Evolutionary conservation across 1,284 basidiomycete genomes (phyloP).

Genomic region (Mixia osmundae): DNA sequence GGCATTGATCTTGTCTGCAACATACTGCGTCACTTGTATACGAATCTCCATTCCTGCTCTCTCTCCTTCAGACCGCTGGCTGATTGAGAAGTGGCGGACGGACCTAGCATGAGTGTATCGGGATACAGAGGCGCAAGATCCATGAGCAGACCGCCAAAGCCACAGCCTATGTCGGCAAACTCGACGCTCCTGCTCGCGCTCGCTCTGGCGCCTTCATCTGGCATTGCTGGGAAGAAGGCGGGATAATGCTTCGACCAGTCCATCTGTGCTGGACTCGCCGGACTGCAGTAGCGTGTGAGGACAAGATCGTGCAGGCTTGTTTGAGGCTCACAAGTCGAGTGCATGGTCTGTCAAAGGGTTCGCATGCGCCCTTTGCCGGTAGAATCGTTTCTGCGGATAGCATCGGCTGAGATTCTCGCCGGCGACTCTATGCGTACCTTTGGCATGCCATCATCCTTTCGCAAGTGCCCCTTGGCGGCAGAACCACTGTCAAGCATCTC

Average conservation of each 20-base stretch:
- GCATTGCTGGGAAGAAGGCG: conserved; percentile 28
- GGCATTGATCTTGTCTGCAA: conserved; percentile 76
- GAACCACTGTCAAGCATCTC: too few species aligned
- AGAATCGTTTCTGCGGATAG: conserved; percentile 59
- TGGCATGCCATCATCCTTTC: too few species aligned
- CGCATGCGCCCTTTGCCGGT: conserved; percentile 88
- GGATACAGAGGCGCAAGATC: conserved; percentile 77
- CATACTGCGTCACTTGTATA: conserved; percentile 87
- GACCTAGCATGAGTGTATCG: conserved; percentile 71
- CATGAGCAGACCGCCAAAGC: conserved; percentile 85
- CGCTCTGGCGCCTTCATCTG: too few species aligned
- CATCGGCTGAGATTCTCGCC: too few species aligned
- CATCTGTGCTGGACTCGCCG: conserved; percentile 48
- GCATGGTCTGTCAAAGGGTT: conserved; percentile 95
- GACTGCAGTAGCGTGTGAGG: conserved; percentile 25
- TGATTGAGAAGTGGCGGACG: not conserved
- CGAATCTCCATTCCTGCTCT: conserved; percentile 97
- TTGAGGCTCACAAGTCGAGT: conserved; percentile 40
- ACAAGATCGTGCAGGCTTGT: not conserved
- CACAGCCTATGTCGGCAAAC: conserved; percentile 93
- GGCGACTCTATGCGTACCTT: too few species aligned
- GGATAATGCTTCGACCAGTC: conserved; percentile 78
- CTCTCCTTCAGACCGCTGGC: conserved; percentile 1
- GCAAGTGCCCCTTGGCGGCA: too few species aligned
- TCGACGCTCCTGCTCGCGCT: conserved; percentile 56